Evolutionary conservation across 2,329 filamentous ascomycete genomes (phyloP).

Genomic region (Penicillium fuscoglaucum): DNA sequence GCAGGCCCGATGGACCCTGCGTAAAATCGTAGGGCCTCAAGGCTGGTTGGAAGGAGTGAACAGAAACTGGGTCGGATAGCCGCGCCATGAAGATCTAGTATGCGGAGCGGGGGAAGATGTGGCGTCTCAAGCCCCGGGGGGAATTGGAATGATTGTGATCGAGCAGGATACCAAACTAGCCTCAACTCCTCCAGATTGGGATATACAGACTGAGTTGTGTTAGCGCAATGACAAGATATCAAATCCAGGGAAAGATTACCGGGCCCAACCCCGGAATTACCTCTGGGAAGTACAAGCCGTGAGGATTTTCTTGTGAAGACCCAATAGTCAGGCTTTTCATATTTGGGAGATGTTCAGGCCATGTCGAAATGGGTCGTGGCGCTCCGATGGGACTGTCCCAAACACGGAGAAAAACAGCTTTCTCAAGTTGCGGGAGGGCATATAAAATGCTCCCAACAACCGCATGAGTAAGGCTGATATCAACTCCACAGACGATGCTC

Average conservation of each 20-base stretch:
- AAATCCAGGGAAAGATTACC: conserved; percentile 1
- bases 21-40: conserved; percentile 33
- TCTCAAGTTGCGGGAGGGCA: conserved; percentile 31
- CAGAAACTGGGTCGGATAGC: conserved; percentile 20
- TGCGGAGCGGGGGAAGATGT: conserved; percentile 27
- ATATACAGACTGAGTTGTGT: conserved; percentile 11
- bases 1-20: conserved; percentile 22
- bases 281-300: conserved; percentile 3
- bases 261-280: conserved; percentile 15
- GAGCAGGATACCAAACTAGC: conserved; percentile 30
- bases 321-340: conserved; percentile 32
- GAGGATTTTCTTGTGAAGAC: conserved; percentile 15
- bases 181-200: conserved; percentile 38
- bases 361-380: neutral
- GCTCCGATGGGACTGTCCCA: conserved; percentile 6
- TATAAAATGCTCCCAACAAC: conserved; percentile 28
- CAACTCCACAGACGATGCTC: conserved; percentile 26
- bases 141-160: conserved; percentile 18
- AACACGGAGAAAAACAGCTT: conserved; percentile 27
- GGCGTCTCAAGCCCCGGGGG: conserved; percentile 10
- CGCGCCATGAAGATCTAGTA: conserved; percentile 32
- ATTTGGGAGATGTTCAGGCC: conserved; percentile 32
- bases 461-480: conserved; percentile 29
- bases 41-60: conserved; percentile 25
- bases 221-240: neutral